phyloP scores from a whole-genome alignment of 2,329 filamentous ascomycete genomes.

The Trichothecium roseum region DNA sequence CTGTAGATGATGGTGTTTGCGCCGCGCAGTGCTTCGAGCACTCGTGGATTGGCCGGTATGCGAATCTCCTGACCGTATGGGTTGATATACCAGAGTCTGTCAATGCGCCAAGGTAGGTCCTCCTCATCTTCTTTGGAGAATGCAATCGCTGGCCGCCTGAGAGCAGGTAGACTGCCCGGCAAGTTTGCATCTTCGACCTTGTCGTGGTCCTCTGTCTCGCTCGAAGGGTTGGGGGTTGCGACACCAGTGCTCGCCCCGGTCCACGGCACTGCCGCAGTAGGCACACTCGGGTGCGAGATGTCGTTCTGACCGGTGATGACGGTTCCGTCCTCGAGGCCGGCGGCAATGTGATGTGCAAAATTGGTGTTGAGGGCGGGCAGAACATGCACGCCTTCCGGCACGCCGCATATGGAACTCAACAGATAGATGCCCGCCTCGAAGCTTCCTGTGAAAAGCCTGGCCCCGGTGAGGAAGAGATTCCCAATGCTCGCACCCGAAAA shows the following conservation, averaged over 20 bases:
- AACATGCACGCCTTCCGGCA: constrained; percentile 65
- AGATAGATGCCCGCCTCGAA: constrained; percentile 92
- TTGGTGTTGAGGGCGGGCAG: constrained; percentile 90
- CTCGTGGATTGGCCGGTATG: constrained; percentile 72
- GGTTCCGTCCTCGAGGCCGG: constrained; percentile 64
- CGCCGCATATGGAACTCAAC: constrained; percentile 75
- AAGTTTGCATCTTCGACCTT: constrained; percentile 70
- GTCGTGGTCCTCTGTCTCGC: constrained; percentile 46
- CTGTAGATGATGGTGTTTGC: constrained; percentile 73
- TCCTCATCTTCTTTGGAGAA: constrained; percentile 71
- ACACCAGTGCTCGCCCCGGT: constrained; percentile 12
- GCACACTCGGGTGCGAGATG: constrained; percentile 73
- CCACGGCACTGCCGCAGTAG: constrained; percentile 34
- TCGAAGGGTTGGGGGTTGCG: constrained; percentile 23
- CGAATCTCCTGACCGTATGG: constrained; percentile 95
- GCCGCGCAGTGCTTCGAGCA: constrained; percentile 54
- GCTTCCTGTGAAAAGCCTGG: constrained; percentile 80
- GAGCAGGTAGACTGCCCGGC: constrained; percentile 67
- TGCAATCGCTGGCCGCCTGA: constrained; percentile 70
- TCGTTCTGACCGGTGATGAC: constrained; percentile 86
- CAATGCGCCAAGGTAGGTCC: constrained; percentile 67
- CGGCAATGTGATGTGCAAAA: constrained; percentile 90
- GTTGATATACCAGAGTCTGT: constrained; percentile 92
- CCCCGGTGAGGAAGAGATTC: constrained; percentile 74
- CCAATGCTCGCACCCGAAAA: constrained; percentile 68